phyloP scores from a whole-genome alignment of 768 basidiomycete genomes.

The Psilocybe sp. region DNA sequence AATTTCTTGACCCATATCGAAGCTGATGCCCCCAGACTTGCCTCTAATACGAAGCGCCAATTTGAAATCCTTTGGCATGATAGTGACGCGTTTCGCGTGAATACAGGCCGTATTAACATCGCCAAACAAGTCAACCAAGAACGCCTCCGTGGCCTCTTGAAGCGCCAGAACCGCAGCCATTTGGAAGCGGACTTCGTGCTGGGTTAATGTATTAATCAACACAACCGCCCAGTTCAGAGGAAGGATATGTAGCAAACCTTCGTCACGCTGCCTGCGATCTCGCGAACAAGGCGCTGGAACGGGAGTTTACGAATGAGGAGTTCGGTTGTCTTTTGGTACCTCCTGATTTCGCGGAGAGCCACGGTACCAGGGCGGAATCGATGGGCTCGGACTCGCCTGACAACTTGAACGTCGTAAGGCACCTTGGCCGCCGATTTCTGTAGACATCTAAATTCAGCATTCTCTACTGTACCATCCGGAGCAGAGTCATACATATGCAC shows the following conservation, averaged over 20 bases:
- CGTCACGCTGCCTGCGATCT: conserved; percentile 10
- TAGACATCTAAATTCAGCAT: too few species aligned
- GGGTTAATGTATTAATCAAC: conserved; percentile 50
- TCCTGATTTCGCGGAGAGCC: conserved; percentile 20
- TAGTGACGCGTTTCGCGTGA: conserved; percentile 84
- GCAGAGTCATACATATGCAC: too few species aligned
- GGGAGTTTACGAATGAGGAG: conserved; percentile 20
- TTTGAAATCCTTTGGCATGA: conserved; percentile 81
- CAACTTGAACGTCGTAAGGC: too few species aligned
- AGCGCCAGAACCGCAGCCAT: conserved; percentile 75
- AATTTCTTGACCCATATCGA: too few species aligned
- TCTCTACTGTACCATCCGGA: too few species aligned
- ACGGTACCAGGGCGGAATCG: conserved; percentile 15
- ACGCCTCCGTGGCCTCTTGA: conserved; percentile 83
- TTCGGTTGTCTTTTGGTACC: conserved; percentile 17
- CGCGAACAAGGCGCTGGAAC: conserved; percentile 22
- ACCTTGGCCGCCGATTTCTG: too few species aligned
- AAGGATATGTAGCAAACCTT: too few species aligned
- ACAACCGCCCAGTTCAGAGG: too few species aligned
- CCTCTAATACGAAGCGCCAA: conserved; percentile 78
- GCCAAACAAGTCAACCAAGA: conserved; percentile 76
- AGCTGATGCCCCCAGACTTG: conserved; percentile 21
- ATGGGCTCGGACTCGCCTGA: neutral
- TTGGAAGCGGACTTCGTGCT: conserved; percentile 71
- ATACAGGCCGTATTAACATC: conserved; percentile 77